These are phyloP conservation scores for Aspergillus uvarum DNA, from an alignment of 2,329 filamentous ascomycete genomes.

Conservation along the genomic window DNA sequence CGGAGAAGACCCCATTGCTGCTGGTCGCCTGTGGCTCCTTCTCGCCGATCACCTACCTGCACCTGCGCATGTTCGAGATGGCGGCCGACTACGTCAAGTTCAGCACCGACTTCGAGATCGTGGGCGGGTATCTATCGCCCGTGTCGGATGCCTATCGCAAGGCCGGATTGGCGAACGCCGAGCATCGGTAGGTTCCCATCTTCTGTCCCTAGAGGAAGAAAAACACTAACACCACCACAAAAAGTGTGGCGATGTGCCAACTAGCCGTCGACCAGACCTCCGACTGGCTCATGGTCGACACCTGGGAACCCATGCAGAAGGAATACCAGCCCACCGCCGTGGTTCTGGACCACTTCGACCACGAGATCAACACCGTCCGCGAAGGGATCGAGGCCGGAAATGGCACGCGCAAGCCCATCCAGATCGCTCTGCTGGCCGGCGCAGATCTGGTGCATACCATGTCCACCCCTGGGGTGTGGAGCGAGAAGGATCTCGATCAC, in stretches of 20 bases:
- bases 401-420: conserved; percentile 65
- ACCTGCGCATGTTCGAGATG: conserved; percentile 87
- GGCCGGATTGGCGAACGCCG: conserved; percentile 69
- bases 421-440: conserved; percentile 79
- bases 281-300: conserved; percentile 81
- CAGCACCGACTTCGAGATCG: conserved; percentile 75
- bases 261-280: conserved; percentile 71
- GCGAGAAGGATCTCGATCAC: conserved; percentile 77
- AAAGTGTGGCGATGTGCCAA: conserved; percentile 77
- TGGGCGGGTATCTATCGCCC: conserved; percentile 82
- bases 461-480: conserved; percentile 74
- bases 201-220: too few relatives aligned
- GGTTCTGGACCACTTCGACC: conserved; percentile 85
- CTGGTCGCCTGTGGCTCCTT: conserved; percentile 60
- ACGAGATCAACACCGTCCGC: conserved; percentile 79
- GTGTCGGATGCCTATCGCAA: conserved; percentile 77
- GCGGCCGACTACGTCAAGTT: conserved; percentile 76
- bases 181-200: conserved; percentile 56
- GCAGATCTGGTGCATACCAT: conserved; percentile 73
- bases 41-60: conserved; percentile 57
- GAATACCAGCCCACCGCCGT: conserved; percentile 85
- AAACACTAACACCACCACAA: neutral
- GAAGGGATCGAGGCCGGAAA: conserved; percentile 70
- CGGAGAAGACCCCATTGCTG: conserved; percentile 49
- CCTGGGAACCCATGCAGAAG: conserved; percentile 82